Evolutionary conservation across 1,139 yeast genomes (phyloP).

Genomic region (Saccharomyces hybrid): DNA sequence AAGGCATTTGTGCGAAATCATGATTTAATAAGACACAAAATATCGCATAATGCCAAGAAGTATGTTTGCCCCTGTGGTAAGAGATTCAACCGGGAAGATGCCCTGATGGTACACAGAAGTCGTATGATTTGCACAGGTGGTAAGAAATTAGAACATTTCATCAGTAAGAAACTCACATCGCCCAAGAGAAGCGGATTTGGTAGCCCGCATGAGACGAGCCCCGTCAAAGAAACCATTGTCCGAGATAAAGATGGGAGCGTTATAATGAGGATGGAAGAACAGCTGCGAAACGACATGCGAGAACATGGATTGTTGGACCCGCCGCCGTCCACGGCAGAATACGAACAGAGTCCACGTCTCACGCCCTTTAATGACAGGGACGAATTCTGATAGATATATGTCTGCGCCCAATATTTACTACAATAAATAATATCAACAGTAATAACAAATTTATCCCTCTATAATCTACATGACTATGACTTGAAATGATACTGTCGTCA

Average conservation of each 20-base stretch:
- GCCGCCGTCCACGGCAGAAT: background rate
- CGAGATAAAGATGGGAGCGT: background rate
- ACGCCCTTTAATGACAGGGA: background rate
- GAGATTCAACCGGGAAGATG: slow-evolving; percentile 82
- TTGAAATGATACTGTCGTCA: background rate
- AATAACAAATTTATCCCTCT: background rate
- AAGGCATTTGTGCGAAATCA: slow-evolving; percentile 80
- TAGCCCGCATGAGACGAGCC: slow-evolving; percentile 1
- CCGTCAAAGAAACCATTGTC: slow-evolving; percentile 2
- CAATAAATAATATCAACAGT: background rate
- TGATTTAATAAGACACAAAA: slow-evolving; percentile 82
- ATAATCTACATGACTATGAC: background rate
- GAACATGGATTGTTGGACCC: slow-evolving; percentile 7
- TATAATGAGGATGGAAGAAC: slow-evolving; percentile 18
- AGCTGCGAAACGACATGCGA: slow-evolving; percentile 13
- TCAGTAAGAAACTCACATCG: slow-evolving; percentile 21
- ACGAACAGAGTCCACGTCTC: background rate
- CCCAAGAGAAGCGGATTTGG: slow-evolving; percentile 13
- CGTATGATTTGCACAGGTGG: slow-evolving; percentile 76
- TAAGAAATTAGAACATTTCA: slow-evolving; percentile 34
- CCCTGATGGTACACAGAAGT: slow-evolving; percentile 70
- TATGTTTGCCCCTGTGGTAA: slow-evolving; percentile 84
- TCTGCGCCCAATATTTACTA: background rate
- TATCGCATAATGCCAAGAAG: slow-evolving; percentile 73
- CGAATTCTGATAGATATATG: background rate